These are phyloP conservation scores for Gnetum montanum DNA, from an alignment of 75 land plant genomes.

Conservation along the genomic window DNA sequence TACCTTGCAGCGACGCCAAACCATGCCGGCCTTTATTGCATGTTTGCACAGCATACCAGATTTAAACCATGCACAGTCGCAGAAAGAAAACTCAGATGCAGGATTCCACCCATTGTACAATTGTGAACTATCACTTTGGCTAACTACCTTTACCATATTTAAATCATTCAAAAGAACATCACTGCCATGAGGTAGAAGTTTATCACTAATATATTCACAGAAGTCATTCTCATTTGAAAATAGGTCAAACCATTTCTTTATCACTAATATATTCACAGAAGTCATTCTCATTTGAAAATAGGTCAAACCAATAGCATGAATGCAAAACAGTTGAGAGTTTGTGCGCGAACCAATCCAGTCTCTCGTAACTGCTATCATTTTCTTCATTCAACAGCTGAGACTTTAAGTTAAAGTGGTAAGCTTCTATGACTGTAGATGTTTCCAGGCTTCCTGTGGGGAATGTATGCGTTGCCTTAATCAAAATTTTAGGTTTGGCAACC, in stretches of 20 bases:
- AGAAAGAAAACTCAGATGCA: constrained; percentile 53
- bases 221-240: constrained; percentile 4
- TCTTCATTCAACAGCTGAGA: background rate
- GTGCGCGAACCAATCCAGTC: constrained; percentile 14
- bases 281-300: constrained; percentile 2
- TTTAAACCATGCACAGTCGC: constrained; percentile 59
- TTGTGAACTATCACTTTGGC: constrained; percentile 23
- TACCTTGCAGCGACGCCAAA: constrained; percentile 25
- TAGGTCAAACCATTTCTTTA: constrained; percentile 12
- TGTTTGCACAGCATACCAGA: constrained; percentile 73
- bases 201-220: background rate
- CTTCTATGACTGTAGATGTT: constrained; percentile 17
- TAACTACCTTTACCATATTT: constrained; percentile 35
- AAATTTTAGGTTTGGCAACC: constrained; percentile 12
- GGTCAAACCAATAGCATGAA: constrained; percentile 15
- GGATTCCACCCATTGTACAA: constrained; percentile 41
- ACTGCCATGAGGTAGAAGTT: constrained; percentile 45
- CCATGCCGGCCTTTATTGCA: constrained; percentile 29
- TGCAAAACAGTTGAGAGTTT: constrained; percentile 6
- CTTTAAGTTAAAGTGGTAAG: constrained; percentile 13
- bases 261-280: constrained; percentile 1
- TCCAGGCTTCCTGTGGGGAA: constrained; percentile 11
- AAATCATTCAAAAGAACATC: constrained; percentile 29
- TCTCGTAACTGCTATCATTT: background rate
- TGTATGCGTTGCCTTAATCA: constrained; percentile 6